phyloP scores from a whole-genome alignment of 2,329 filamentous ascomycete species.

The Lasiodiplodia theobromae region DNA sequence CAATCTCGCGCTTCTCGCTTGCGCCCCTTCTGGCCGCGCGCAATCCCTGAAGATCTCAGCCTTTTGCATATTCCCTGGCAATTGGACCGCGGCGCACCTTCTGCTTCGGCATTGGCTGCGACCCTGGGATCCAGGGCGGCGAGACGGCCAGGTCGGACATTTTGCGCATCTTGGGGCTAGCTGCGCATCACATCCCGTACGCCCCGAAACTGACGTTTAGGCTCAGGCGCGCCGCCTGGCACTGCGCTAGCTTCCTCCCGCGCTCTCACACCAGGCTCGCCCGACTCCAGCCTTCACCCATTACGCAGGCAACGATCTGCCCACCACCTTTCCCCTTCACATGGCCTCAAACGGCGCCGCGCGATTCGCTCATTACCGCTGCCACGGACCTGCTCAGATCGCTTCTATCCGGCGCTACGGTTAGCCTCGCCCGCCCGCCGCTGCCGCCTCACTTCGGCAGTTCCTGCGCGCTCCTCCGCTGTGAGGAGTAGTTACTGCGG shows the following conservation, averaged over 20 bases:
- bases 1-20: conserved; percentile 24
- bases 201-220: conserved; percentile 14
- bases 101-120: conserved; percentile 11
- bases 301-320: conserved; percentile 21
- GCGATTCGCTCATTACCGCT: conserved; percentile 18
- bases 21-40: conserved; percentile 7
- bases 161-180: conserved; percentile 12
- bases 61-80: conserved; percentile 30
- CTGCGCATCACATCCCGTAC: conserved; percentile 20
- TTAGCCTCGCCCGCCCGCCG: conserved; percentile 12
- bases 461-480: conserved; percentile 10
- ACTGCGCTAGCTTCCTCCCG: background rate
- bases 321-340: conserved; percentile 16
- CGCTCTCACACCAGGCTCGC: background rate
- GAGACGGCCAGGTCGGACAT: conserved; percentile 12
- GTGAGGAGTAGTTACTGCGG: background rate
- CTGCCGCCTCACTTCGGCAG: conserved; percentile 21
- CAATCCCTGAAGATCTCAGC: conserved; percentile 31
- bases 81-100: conserved; percentile 21
- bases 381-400: conserved; percentile 9
- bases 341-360: conserved; percentile 24
- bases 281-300: conserved; percentile 5
- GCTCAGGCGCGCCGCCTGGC: conserved; percentile 20
- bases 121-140: conserved; percentile 17
- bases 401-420: conserved; percentile 24